phyloP scores from a whole-genome alignment of 768 basidiomycete genomes.

The Termitomyces sp. region DNA sequence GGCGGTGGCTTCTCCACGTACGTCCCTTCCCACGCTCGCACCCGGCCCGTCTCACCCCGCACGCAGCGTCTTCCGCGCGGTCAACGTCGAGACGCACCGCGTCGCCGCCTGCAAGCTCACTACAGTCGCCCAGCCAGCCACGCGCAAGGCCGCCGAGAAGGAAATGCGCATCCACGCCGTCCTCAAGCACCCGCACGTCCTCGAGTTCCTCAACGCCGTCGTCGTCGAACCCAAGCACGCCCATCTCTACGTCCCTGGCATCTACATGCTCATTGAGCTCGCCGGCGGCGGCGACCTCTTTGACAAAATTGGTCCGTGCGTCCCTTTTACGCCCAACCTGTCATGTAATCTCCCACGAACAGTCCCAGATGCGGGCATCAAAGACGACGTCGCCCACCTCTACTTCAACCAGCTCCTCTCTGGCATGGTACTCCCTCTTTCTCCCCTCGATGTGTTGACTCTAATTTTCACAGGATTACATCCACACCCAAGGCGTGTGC shows the following conservation, averaged over 20 bases:
- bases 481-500: slow-evolving; percentile 86
- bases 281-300: slow-evolving; percentile 95
- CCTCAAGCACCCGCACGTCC: slow-evolving; percentile 72
- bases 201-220: slow-evolving; percentile 78
- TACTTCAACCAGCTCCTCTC: slow-evolving; percentile 84
- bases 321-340: too few relatives aligned
- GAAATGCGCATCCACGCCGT: slow-evolving; percentile 87
- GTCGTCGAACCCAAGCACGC: slow-evolving; percentile 62
- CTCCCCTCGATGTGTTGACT: not conserved
- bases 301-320: slow-evolving; percentile 87
- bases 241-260: slow-evolving; percentile 62
- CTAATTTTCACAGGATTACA: slow-evolving; percentile 56
- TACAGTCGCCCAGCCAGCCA: slow-evolving; percentile 51
- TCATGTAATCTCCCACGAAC: not conserved
- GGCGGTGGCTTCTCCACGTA: slow-evolving; percentile 89
- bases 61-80: slow-evolving; percentile 76
- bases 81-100: slow-evolving; percentile 55
- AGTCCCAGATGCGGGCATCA: slow-evolving; percentile 90
- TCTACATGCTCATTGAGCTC: slow-evolving; percentile 91
- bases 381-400: slow-evolving; percentile 81
- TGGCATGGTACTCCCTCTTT: slow-evolving; percentile 59
- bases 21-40: not conserved
- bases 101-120: slow-evolving; percentile 90
- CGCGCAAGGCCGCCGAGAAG: slow-evolving; percentile 80
- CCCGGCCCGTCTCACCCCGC: not conserved